phyloP scores from a whole-genome alignment of 305 asterid species.

The Fraxinus velutina region DNA sequence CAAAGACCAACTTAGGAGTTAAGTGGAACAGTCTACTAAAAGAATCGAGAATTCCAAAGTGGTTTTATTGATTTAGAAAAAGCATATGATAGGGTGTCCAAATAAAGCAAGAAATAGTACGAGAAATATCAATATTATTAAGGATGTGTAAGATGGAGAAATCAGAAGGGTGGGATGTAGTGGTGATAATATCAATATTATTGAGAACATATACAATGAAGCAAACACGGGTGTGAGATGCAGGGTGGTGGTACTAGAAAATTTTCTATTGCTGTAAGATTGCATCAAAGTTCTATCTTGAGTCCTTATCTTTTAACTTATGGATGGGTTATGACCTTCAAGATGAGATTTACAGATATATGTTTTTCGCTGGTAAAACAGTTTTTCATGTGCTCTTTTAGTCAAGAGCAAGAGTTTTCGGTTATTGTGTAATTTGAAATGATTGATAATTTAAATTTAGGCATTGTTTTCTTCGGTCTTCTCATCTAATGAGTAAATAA shows the following conservation, averaged over 20 bases:
- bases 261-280: not conserved
- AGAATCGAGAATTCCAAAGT: not conserved
- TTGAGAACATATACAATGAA: not conserved
- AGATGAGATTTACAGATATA: not conserved
- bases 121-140: not conserved
- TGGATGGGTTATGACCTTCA: not conserved
- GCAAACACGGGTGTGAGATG: not conserved
- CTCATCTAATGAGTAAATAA: not conserved
- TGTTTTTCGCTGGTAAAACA: not conserved
- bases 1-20: not conserved
- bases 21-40: not conserved
- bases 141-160: not conserved
- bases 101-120: not conserved
- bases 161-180: not conserved
- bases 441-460: not conserved
- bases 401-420: not conserved
- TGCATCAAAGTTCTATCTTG: not conserved
- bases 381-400: not conserved
- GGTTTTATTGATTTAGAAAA: not conserved
- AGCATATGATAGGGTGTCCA: not conserved
- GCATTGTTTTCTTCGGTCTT: not conserved
- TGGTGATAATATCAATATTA: not conserved
- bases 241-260: not conserved
- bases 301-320: not conserved
- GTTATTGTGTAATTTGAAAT: not conserved